Evolutionary conservation across 805 yeast species (phyloP).

Genomic region (Ogataea methanolica): DNA sequence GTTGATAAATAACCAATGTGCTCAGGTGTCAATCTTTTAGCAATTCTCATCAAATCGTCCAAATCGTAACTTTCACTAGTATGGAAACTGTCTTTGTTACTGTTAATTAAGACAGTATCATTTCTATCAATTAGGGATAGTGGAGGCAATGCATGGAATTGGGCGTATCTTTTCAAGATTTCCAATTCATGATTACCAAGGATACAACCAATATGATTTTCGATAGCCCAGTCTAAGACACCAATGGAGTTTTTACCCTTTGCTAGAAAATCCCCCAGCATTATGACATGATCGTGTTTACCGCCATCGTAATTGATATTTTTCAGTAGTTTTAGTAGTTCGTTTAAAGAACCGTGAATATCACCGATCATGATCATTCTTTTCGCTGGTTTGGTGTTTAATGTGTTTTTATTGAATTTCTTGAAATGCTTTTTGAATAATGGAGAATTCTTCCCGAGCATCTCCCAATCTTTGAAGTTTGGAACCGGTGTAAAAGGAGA

Average conservation of each 20-base stretch:
- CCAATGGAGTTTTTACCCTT: constrained; percentile 77
- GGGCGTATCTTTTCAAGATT: constrained; percentile 60
- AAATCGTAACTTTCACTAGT: constrained; percentile 26
- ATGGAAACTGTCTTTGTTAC: constrained; percentile 5
- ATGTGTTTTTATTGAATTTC: constrained; percentile 6
- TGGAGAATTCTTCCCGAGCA: constrained; percentile 10
- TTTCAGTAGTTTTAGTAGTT: constrained; percentile 48
- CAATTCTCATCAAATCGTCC: constrained; percentile 40
- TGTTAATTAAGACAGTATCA: constrained; percentile 8
- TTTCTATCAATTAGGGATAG: constrained; percentile 17
- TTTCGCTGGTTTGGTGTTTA: constrained; percentile 21
- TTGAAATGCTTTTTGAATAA: constrained; percentile 19
- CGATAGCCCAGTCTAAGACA: constrained; percentile 62
- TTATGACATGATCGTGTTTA: constrained; percentile 52
- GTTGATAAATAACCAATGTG: constrained; percentile 57
- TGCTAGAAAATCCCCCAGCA: constrained; percentile 80
- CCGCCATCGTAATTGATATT: constrained; percentile 41
- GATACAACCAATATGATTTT: constrained; percentile 61
- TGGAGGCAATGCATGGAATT: constrained; percentile 43
- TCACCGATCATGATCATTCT: constrained; percentile 78
- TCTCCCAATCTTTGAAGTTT: constrained; percentile 16
- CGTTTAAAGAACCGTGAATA: constrained; percentile 72
- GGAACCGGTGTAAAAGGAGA: constrained; percentile 27
- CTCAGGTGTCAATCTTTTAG: constrained; percentile 49
- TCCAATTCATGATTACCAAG: constrained; percentile 88